Percentiles rank a stretch among this genome's conserved stretches.
These are phyloP conservation scores for Wickerhamomyces strasburgensis DNA, from an alignment of 805 yeast species.

Conservation along the genomic window DNA sequence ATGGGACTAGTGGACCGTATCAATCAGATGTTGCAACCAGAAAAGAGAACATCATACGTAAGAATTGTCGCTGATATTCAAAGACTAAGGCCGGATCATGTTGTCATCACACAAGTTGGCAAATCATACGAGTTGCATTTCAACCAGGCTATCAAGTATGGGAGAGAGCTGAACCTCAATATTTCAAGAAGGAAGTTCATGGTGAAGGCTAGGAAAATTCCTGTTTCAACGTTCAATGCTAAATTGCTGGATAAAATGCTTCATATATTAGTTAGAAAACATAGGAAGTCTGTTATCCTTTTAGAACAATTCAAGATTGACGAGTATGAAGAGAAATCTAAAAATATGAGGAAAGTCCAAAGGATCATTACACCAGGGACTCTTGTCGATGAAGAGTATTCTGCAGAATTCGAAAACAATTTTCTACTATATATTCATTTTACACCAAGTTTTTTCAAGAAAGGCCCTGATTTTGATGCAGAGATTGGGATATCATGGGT, in stretches of 20 bases:
- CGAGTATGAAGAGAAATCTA: conserved; percentile 27
- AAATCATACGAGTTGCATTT: conserved; percentile 84
- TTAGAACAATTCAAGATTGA: conserved; percentile 56
- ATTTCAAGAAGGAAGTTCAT: conserved; percentile 52
- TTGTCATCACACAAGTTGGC: conserved; percentile 77
- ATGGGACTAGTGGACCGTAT: background rate
- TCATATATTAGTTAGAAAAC: conserved; percentile 64
- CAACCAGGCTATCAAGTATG: conserved; percentile 77
- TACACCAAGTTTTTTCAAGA: conserved; percentile 42
- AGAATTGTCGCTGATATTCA: background rate
- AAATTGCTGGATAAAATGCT: conserved; percentile 67
- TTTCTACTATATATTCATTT: conserved; percentile 62
- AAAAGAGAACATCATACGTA: background rate
- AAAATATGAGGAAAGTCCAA: conserved; percentile 62
- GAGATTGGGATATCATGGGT: conserved; percentile 80
- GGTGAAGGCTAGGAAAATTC: conserved; percentile 33
- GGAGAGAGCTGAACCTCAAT: conserved; percentile 65
- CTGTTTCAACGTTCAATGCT: conserved; percentile 92
- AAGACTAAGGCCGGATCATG: conserved; percentile 35
- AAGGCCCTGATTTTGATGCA: conserved; percentile 34
- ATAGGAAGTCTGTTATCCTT: conserved; percentile 69
- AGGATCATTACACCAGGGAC: conserved; percentile 92
- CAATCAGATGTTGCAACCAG: background rate
- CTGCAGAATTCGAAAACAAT: conserved; percentile 68
- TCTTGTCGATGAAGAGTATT: conserved; percentile 75